Base-by-base conservation (phyloP, 2,329 filamentous ascomycete species). In the Colletotrichum orbiculare region DNA sequence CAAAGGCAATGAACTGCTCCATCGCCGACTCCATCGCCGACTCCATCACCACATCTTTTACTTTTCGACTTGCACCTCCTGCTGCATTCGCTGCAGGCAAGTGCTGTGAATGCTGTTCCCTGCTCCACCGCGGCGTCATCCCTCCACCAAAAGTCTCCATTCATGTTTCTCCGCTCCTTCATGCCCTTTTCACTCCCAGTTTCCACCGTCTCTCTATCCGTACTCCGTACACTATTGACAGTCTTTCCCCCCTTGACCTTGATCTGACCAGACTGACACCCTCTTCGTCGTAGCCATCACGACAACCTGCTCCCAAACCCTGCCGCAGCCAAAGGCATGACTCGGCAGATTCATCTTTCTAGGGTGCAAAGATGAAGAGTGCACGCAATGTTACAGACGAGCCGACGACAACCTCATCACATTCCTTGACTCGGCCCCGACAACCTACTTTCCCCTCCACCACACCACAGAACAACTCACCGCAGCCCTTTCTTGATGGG, bases 71-170 rank as follows among this genome's bases (percentile, higher is more conserved):
- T 46, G 25, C 25, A 25, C 25, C 25, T 25, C 25, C 25, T 25
- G 25, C 25, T 25, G 25, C 4, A 25, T 66, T 63, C 63, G 63
- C 63, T 56, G 58, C 42, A 25, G 25, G 25, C 25, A 25, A 25
- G 25, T 25, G 25, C 25, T 25, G 25, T 25, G 25, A 25, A 25
- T 25, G 25, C 25, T 25, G 25, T 25, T 25, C 25, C 25, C 45
- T 62, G 47, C 58, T 47, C 58, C 58, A 63, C 63, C n/a, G 11
- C 41, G 46, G 63, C 63, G 63, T 66, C 63, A 66, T 66, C 53
- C 63, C 63, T 63, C 63, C 63, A 66, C 63, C 41, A 60, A 60
- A 48, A 53, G 25, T 60, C 52, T 34, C 52, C 58, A 62, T 65
- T 60, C 41, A 43, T 43, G 41, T 13, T 39, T 55, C 50, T 61